phyloP scores from a whole-genome alignment of 2,329 filamentous ascomycete species.

The Fusarium palustre region DNA sequence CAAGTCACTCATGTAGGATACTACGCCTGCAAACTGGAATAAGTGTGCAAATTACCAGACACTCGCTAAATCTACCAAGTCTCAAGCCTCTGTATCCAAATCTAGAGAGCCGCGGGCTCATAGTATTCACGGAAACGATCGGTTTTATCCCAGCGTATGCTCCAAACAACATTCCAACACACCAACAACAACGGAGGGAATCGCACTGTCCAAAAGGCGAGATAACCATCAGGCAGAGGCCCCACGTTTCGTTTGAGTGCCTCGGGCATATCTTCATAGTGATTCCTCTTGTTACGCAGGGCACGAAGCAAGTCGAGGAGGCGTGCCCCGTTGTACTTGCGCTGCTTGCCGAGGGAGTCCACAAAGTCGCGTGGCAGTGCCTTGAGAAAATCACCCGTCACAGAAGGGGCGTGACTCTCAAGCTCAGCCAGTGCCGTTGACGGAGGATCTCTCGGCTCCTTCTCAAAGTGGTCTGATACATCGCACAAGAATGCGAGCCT shows the following conservation, averaged over 20 bases:
- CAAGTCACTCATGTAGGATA: neutral
- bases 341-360: constrained; percentile 90
- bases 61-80: neutral
- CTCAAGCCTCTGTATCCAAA: neutral
- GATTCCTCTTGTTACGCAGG: constrained; percentile 94
- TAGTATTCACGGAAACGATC: constrained; percentile 81
- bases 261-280: constrained; percentile 96
- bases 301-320: constrained; percentile 90
- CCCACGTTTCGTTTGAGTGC: constrained; percentile 78
- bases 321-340: constrained; percentile 88
- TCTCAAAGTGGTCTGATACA: constrained; percentile 95
- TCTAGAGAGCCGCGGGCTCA: constrained; percentile 56
- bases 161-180: constrained; percentile 80
- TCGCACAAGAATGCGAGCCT: constrained; percentile 94
- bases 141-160: constrained; percentile 71
- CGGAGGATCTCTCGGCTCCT: constrained; percentile 86
- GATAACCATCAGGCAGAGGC: constrained; percentile 80
- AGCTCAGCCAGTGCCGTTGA: constrained; percentile 73
- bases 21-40: neutral
- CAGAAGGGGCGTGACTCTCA: constrained; percentile 63
- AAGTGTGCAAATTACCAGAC: neutral
- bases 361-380: constrained; percentile 83
- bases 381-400: constrained; percentile 81
- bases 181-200: constrained; percentile 84
- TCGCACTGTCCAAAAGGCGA: constrained; percentile 82